These are phyloP conservation scores for Suhomyces bribrorum DNA, from an alignment of 1,139 yeast genomes.

Conservation along the genomic window DNA sequence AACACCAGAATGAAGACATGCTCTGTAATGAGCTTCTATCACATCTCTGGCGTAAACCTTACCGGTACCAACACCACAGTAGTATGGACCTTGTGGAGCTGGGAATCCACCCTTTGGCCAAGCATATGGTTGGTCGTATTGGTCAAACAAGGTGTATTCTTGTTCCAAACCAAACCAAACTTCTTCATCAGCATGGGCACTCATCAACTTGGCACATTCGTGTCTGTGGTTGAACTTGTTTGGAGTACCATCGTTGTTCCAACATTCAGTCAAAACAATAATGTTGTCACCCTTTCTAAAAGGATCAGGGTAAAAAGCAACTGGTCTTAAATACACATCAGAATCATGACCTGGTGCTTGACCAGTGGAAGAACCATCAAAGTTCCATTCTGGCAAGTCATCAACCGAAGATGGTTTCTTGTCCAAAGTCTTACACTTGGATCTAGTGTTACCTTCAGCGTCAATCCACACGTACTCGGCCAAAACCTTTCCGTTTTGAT, in stretches of 20 bases:
- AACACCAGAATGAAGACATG: slow-evolving; percentile 91
- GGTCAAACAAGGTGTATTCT: slow-evolving; percentile 95
- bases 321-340: slow-evolving; percentile 92
- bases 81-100: slow-evolving; percentile 99
- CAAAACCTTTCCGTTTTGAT: slow-evolving; percentile 81
- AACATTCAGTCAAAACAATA: slow-evolving; percentile 92
- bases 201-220: slow-evolving; percentile 94
- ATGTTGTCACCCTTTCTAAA: slow-evolving; percentile 98
- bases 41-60: slow-evolving; percentile 98
- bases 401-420: slow-evolving; percentile 71
- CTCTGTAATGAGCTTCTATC: slow-evolving; percentile 98
- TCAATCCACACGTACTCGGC: slow-evolving; percentile 99
- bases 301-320: slow-evolving; percentile 91
- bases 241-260: slow-evolving; percentile 99
- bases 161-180: slow-evolving; percentile 99
- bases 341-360: slow-evolving; percentile 99
- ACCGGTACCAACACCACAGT: slow-evolving; percentile 99
- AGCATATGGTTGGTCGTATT: slow-evolving; percentile 86
- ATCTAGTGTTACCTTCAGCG: slow-evolving; percentile 87
- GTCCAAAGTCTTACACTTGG: slow-evolving; percentile 85
- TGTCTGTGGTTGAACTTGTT: slow-evolving; percentile 98
- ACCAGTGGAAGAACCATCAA: slow-evolving; percentile 97
- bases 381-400: slow-evolving; percentile 98
- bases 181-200: slow-evolving; percentile 81
- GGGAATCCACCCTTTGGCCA: slow-evolving; percentile 99